Evolutionary conservation across 2,329 filamentous ascomycete genomes (phyloP), one percentile per base, ranked within the genome.

Genomic region (Cercospora beticola): DNA sequence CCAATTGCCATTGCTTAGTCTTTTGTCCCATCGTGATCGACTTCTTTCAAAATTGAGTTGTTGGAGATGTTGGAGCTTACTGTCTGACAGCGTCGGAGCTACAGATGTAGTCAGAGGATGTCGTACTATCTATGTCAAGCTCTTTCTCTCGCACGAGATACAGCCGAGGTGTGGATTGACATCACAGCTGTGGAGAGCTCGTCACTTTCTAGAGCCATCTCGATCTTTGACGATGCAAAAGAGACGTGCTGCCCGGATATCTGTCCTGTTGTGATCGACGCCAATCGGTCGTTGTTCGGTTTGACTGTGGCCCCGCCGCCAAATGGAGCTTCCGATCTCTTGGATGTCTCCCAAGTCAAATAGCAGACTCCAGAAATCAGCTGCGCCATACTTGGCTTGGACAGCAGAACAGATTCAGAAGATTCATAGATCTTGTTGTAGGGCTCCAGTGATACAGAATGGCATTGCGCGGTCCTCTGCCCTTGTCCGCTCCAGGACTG

Each of bases 21-120:
- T 70, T 68, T 54, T 63, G 61, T 23, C 70, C 94, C 93, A 78
- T 94, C 0, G 91, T 67, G 58, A 52, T 52, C 46, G 10, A 21
- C 16, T 52, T 23, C 49, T 58, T 58, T 10, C 14, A 31, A 12
- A 31, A 21, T 26, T 28, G 23, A 33, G 54, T 18, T 58, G 21
- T 31, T 58, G 54, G 5, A 58, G 14, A 16, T 31, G 3, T n/a
- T n/a, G 26, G 1, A 10, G 1, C 26, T 23, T 52, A 33, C 14
- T 26, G 54, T 58, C 36, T 43, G 16, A 43, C 36, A 43, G 54
- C 23, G n/a, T 58, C 30, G 26, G 26, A 58, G 54, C 54, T 58
- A 31, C 26, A 52, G 8, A 63, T 54, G 14, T 52, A 18, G n/a
- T 10, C 30, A 8, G n/a, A 49, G n/a, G 14, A 26, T 43, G 33